Percentiles rank a stretch among this genome's conserved stretches.
phyloP scores from a whole-genome alignment of 2,329 filamentous ascomycete species.

The Juglanconis oblonga region DNA sequence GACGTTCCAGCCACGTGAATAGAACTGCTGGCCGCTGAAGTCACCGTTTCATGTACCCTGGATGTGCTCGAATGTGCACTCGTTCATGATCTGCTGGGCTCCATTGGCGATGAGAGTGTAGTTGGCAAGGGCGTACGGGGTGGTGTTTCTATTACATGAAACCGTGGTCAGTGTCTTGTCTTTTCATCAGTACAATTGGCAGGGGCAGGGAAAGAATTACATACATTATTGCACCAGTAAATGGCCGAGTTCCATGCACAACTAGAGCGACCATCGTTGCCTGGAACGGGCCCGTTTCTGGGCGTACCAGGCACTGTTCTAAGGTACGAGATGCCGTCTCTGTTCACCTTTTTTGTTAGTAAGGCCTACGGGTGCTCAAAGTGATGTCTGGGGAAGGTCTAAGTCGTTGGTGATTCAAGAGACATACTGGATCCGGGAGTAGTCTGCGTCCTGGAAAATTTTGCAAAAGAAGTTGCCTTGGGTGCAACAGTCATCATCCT shows the following conservation, averaged over 20 bases:
- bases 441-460: neutral
- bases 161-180: neutral
- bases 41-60: neutral
- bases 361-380: neutral
- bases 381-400: neutral
- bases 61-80: neutral
- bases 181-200: neutral
- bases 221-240: slow-evolving; percentile 3
- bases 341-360: neutral
- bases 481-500: neutral
- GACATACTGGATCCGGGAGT: neutral
- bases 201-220: neutral
- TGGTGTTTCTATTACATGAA: neutral
- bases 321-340: neutral
- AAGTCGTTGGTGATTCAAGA: neutral
- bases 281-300: neutral
- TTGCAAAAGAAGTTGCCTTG: neutral
- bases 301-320: neutral
- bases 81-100: neutral
- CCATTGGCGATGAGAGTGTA: slow-evolving; percentile 2
- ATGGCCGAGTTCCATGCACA: slow-evolving; percentile 3
- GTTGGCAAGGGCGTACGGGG: neutral
- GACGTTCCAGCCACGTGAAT: neutral
- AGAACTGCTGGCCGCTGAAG: neutral
- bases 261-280: neutral